phyloP scores from a whole-genome alignment of 495 filamentous ascomycete genomes.

The Penicillium maclennaniae region DNA sequence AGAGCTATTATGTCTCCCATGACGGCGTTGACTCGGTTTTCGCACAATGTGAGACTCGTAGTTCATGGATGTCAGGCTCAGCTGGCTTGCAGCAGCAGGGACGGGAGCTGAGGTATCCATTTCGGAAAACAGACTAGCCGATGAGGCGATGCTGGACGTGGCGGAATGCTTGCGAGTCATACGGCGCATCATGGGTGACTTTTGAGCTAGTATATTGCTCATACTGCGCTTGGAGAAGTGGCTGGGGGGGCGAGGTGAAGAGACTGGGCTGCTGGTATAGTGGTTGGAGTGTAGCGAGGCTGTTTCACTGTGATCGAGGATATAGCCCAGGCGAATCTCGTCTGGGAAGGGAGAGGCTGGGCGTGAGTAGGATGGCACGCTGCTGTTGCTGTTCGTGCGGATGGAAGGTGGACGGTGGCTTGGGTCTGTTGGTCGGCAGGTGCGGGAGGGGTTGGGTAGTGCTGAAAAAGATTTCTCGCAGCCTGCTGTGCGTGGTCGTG shows the following conservation, averaged over 20 bases:
- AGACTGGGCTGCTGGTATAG: conserved; percentile 21
- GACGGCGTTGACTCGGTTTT: conserved; percentile 21
- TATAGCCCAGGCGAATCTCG: conserved; percentile 14
- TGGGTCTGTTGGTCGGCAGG: conserved; percentile 20
- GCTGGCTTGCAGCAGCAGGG: conserved; percentile 2
- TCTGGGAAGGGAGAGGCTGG: conserved; percentile 16
- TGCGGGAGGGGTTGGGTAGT: background rate
- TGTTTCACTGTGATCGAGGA: conserved; percentile 20
- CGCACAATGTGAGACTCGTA: conserved; percentile 11
- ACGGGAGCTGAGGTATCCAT: conserved; percentile 39
- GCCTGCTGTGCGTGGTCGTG: conserved; percentile 26
- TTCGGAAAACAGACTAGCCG: conserved; percentile 55
- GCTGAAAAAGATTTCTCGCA: conserved; percentile 22
- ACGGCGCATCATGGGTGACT: conserved; percentile 27
- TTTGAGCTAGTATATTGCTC: conserved; percentile 21
- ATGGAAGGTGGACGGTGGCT: conserved; percentile 25
- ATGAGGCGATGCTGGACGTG: conserved; percentile 68
- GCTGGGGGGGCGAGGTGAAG: conserved; percentile 19
- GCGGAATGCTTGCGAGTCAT: conserved; percentile 45
- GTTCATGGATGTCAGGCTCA: background rate
- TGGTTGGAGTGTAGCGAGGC: conserved; percentile 11
- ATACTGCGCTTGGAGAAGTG: conserved; percentile 22
- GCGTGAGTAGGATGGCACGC: conserved; percentile 21
- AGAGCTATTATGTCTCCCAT: conserved; percentile 20
- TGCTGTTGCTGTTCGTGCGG: conserved; percentile 30